Evolutionary conservation across 371 early-diverging fungal genomes (phyloP).

Genomic region (Synchytrium microbalum): DNA sequence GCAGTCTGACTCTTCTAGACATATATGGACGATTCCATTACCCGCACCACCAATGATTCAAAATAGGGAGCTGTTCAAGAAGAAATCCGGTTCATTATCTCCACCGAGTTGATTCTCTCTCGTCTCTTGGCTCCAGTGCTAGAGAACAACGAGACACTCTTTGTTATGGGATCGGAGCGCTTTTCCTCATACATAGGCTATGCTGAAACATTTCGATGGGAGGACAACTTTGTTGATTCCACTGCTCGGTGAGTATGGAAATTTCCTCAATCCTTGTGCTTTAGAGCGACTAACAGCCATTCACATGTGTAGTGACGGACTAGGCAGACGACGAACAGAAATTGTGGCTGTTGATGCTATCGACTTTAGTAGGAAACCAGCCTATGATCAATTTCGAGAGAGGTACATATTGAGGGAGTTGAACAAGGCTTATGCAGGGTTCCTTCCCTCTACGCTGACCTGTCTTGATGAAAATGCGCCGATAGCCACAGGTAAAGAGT

Average conservation of each 20-base stretch:
- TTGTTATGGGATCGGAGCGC: conserved; percentile 44
- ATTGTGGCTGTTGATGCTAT: conserved; percentile 35
- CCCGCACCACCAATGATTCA: background rate
- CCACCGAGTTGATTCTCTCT: conserved; percentile 46
- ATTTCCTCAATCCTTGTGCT: background rate
- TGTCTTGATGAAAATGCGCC: conserved; percentile 18
- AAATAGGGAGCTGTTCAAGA: conserved; percentile 50
- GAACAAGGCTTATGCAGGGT: conserved; percentile 34
- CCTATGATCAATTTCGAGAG: conserved; percentile 13
- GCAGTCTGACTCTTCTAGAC: no score
- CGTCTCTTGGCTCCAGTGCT: conserved; percentile 40
- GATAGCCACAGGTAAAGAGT: conserved; percentile 40
- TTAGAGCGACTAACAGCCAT: background rate
- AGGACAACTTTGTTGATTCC: conserved; percentile 28
- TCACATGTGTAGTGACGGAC: conserved; percentile 27
- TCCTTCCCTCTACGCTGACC: conserved; percentile 16
- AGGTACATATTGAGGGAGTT: conserved; percentile 25
- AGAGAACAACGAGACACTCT: conserved; percentile 38
- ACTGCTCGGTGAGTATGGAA: conserved; percentile 11
- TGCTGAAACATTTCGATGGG: conserved; percentile 38
- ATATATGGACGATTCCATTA: no score
- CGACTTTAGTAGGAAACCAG: conserved; percentile 12
- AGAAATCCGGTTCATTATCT: conserved; percentile 49
- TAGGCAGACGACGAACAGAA: conserved; percentile 17
- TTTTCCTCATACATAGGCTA: conserved; percentile 47